Evolutionary conservation across 176 grass and related monocot species (phyloP), one percentile per base, ranked within the genome.

Genomic region (Rhynchospora tenuis): DNA sequence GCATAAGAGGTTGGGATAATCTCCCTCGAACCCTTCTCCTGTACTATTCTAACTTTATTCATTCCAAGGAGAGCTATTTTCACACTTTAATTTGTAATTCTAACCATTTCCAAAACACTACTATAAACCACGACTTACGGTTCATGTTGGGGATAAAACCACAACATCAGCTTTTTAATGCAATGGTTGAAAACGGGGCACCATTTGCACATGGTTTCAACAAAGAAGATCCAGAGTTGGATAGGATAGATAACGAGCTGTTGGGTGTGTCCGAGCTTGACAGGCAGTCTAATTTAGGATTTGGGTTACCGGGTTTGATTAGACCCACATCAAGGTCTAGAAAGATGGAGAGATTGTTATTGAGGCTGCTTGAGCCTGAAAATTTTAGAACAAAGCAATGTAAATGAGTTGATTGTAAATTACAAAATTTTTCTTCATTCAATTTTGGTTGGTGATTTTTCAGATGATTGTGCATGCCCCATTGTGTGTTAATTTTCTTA

Each of bases 61-160:
- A 59, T 26, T 79, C 86, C 20, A 60, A 68, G 10, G 81, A 87
- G 57, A 70, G 79, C 43, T 87, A 87, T 67, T 83, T 87, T 56
- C 86, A 87, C 11, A 87, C 86, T 46, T 51, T 83, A 66, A 81
- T 87, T 22, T 87, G 86, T 56, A 87, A 87, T 78, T 63, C 86
- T 43, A 82, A 79, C 17, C 48, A 84, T 56, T 88, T 88, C 20
- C 81, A 83, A n/a, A 88, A 88, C 73, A 88, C 86, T 62, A 84
- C 81, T 20, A 83, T 84, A 46, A 84, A 84, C 71, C 61, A 84
- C 42, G 72, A 84, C 16, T 59, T 88, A 9, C 86, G 69, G 48
- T 88, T 84, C 58, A 84, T 84, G 50, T 58, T 51, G 38, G 61
- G 68, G 43, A 54, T 23, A 64, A 79, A 47, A 58, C 59, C 27